Evolutionary conservation across 139 green algal species (phyloP), one percentile per base, ranked within the genome.

Genomic region (Deuterostichococcus epilithicus): DNA sequence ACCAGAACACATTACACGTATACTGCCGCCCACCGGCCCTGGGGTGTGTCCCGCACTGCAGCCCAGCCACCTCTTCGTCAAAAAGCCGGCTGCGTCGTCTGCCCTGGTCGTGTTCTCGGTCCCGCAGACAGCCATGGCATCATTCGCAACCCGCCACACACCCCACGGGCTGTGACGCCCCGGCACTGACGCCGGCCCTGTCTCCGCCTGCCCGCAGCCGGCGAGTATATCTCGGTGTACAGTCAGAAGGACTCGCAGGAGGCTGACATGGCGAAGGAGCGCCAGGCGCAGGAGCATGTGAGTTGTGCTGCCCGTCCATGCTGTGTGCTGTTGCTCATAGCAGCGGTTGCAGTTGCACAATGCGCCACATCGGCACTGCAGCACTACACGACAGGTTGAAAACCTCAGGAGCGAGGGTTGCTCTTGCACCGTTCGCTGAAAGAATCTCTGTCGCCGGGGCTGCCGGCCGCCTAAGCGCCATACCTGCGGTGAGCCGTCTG

Each of bases 191-290:
- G 79, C 68, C 73, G 18, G 78, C 73, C 5, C 42, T 83, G 78
- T 82, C 68, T 28, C 86, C 86, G 82, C 42, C 42, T 52, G 52
- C 28, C n/a, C n/a, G 88, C 86, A 42, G 72, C 81, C 13, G 90
- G 91, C 10, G 91, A 95, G 82, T 95, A 92, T 82, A 90, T 95
- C 52, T 86, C 73, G 8, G 90, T 95, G 1, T 60, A 79, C 26
- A 84, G 68, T n/a, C 88, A 93, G 81, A 65, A 63, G 3, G 79
- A 83, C 69, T 63, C 52, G 10, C 52, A 63, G 52, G 38, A 69
- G 77, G 77, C 77, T 28, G 77, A 81, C 35, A 42, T 81, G 8
- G 83, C 91, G 73, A 91, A 93, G 76, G 92, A 97, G 83, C 69
- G 83, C 20, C 33, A 77, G 73, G 84, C 91, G 77, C 90, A 95